Evolutionary conservation across 176 grass and related monocot genomes (phyloP).

Genomic region (Phoenix roebelenii): DNA sequence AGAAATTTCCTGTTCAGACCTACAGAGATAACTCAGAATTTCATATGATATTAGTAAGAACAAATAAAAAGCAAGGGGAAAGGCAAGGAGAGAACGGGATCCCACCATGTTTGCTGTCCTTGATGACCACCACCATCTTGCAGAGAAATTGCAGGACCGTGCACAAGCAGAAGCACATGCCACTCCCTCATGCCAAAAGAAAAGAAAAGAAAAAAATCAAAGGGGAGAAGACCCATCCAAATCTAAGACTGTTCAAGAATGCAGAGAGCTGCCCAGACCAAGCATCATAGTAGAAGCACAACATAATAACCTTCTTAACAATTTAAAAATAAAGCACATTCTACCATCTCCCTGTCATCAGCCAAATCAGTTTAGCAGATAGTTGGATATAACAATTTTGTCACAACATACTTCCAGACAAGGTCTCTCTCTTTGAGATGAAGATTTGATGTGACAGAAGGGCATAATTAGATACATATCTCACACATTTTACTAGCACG

Average conservation of each 20-base stretch:
- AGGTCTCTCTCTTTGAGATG: too few species aligned
- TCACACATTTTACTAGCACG: too few species aligned
- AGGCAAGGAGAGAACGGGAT: neutral
- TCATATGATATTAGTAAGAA: too few species aligned
- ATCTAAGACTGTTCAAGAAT: neutral
- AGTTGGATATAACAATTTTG: too few species aligned
- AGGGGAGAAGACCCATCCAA: conserved; percentile 1
- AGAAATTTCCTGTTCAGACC: too few species aligned
- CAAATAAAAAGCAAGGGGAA: too few species aligned
- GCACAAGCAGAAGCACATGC: neutral
- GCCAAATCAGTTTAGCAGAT: too few species aligned
- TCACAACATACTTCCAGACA: too few species aligned
- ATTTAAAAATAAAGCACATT: neutral
- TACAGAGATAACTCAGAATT: too few species aligned
- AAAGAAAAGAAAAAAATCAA: neutral
- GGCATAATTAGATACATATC: too few species aligned
- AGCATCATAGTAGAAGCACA: neutral
- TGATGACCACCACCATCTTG: neutral
- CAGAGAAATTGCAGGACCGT: conserved; percentile 1
- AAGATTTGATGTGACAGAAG: too few species aligned
- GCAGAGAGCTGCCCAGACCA: neutral
- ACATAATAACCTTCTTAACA: neutral
- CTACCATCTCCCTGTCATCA: too few species aligned
- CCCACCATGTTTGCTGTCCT: neutral
- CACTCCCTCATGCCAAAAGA: conserved; percentile 5